These are phyloP conservation scores for Colletotrichum sp. DNA, from an alignment of 2,329 filamentous ascomycete genomes.

Conservation along the genomic window DNA sequence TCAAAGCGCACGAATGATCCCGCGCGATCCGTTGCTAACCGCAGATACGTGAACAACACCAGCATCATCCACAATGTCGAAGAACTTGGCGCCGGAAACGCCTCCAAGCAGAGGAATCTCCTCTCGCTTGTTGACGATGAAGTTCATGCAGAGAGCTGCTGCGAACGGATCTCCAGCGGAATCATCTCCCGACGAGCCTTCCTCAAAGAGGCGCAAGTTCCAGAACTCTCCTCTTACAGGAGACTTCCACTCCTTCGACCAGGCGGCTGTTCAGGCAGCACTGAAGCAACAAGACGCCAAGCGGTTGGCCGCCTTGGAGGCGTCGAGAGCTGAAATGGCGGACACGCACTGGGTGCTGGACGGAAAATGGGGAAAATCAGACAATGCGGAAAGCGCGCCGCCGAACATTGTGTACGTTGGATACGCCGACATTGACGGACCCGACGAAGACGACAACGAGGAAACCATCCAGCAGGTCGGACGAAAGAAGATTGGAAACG, in stretches of 20 bases:
- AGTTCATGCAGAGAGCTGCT: conserved; percentile 93
- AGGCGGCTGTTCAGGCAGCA: conserved; percentile 66
- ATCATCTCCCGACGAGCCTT: conserved; percentile 53
- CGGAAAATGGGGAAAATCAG: conserved; percentile 35
- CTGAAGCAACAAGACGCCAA: conserved; percentile 71
- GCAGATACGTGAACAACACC: not conserved
- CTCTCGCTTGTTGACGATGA: conserved; percentile 89
- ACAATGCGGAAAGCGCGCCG: conserved; percentile 28
- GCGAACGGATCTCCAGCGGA: conserved; percentile 57
- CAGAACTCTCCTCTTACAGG: conserved; percentile 35
- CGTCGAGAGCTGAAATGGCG: conserved; percentile 64
- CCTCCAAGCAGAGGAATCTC: conserved; percentile 72
- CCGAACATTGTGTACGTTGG: conserved; percentile 65
- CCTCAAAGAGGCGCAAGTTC: conserved; percentile 68
- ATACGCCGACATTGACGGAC: conserved; percentile 54
- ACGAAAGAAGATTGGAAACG: conserved; percentile 39
- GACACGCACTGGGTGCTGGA: conserved; percentile 81
- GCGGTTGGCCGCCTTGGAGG: conserved; percentile 64
- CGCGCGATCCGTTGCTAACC: not conserved
- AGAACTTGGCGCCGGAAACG: conserved; percentile 53
- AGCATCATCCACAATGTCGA: conserved; percentile 22
- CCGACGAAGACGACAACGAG: conserved; percentile 32
- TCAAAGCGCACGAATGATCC: not conserved
- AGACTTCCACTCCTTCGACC: conserved; percentile 54
- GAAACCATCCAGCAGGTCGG: conserved; percentile 36